Evolutionary conservation across 2,329 filamentous ascomycete genomes (phyloP), one percentile per base, ranked within the genome.

Genomic region (Leptosphaerulina australis): DNA sequence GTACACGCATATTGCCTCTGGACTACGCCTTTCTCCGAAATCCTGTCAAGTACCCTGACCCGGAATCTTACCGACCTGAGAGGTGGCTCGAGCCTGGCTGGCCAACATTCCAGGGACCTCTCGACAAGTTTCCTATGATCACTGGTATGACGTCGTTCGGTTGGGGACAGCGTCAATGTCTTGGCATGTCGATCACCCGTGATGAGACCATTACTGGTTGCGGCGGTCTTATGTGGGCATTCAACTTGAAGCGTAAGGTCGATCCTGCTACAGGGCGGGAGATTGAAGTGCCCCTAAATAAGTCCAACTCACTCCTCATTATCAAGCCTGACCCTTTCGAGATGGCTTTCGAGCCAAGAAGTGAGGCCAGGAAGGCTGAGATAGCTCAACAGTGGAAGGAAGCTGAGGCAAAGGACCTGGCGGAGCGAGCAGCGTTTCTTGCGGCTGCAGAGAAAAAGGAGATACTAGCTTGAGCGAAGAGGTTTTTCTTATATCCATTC

Each of bases 131-230:
- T 61, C 85, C 85, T 12, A 84, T 81, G 67, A 80, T 87, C 64
- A 82, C 84, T 57, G 79, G 79, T 28, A 83, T 86, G 80, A 81
- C 84, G 55, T 84, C 81, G 0, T 87, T 87, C 61, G 84, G 84
- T 21, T 87, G 79, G 76, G 85, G 84, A 25, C 82, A 84, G 33
- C 79, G 85, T 54, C 79, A 80, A 11, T 88, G 84, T 59, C 77
- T 86, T 4, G 84, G 84, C 4, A 81, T 84, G 71, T 80, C 81
- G 45, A 79, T 87, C 35, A 85, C 82, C 20, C 82, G 86, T 60
- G 77, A 80, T 44, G 78, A 80, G 59, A 68, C 78, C n/a, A 59
- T 82, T 5, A 74, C 81, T 5, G 78, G 78, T 0, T 81, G 79
- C 50, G 78, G 79, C 15, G 76, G 76, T 11, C 64, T 83, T n/a